Percentiles rank a stretch among this genome's conserved stretches.
These are phyloP conservation scores for Hypoxylon cercidicola DNA, from an alignment of 495 filamentous ascomycete species.

Conservation along the genomic window DNA sequence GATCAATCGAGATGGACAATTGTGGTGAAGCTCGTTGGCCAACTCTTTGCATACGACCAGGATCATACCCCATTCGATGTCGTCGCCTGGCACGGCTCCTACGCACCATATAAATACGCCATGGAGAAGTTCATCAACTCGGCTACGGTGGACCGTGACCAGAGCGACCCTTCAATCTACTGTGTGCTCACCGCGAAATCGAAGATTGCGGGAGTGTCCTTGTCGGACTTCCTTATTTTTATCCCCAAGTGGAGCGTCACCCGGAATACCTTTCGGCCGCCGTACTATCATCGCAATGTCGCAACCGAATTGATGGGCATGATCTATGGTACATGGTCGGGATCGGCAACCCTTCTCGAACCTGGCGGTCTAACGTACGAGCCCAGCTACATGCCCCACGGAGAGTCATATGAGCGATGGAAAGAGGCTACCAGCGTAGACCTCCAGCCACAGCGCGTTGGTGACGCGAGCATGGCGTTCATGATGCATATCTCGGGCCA, in stretches of 20 bases:
- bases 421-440: no score
- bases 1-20: slow-evolving; percentile 58
- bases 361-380: slow-evolving; percentile 55
- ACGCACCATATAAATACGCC: slow-evolving; percentile 83
- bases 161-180: slow-evolving; percentile 78
- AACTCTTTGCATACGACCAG: slow-evolving; percentile 70
- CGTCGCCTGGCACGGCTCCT: slow-evolving; percentile 77
- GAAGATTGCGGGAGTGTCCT: slow-evolving; percentile 64
- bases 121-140: slow-evolving; percentile 69
- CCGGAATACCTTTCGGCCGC: slow-evolving; percentile 73
- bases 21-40: slow-evolving; percentile 72
- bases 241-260: slow-evolving; percentile 76
- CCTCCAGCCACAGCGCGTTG: no score
- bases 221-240: slow-evolving; percentile 80
- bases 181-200: slow-evolving; percentile 76
- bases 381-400: not conserved
- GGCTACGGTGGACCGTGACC: slow-evolving; percentile 74
- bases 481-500: no score
- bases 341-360: no score
- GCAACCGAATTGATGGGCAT: slow-evolving; percentile 73
- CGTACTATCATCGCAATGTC: slow-evolving; percentile 75
- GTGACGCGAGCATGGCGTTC: no score
- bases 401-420: no score
- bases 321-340: slow-evolving; percentile 54
- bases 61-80: slow-evolving; percentile 79